phyloP scores from a whole-genome alignment of 2,329 filamentous ascomycete species.

The Cytospora piceae region DNA sequence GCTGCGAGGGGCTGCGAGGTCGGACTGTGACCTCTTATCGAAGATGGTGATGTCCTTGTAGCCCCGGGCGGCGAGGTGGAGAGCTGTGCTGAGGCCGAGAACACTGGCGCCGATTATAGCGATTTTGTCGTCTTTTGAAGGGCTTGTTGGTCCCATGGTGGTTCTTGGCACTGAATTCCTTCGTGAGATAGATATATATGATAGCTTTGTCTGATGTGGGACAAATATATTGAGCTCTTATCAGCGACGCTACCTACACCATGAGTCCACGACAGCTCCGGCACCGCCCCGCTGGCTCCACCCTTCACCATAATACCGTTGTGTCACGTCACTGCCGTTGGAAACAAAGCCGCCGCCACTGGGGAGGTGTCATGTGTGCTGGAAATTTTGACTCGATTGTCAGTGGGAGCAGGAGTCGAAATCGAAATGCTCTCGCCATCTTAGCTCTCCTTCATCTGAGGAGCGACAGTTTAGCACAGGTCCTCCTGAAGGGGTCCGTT shows the following conservation, averaged over 20 bases:
- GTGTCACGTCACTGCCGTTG: neutral
- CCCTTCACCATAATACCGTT: neutral
- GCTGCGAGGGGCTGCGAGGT: neutral
- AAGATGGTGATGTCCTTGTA: slow-evolving; percentile 53
- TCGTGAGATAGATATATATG: neutral
- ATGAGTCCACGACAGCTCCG: neutral
- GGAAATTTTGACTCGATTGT: too few species aligned
- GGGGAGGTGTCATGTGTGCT: too few species aligned
- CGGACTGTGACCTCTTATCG: slow-evolving; percentile 48
- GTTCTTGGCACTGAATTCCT: neutral
- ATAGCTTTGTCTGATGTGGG: neutral
- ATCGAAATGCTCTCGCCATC: too few species aligned
- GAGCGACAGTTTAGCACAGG: too few species aligned
- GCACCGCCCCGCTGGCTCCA: neutral
- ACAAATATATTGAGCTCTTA: too few species aligned
- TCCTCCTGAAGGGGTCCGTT: too few species aligned
- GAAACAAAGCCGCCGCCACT: too few species aligned
- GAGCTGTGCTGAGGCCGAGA: slow-evolving; percentile 48
- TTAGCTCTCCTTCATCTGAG: too few species aligned
- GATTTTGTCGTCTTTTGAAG: slow-evolving; percentile 35
- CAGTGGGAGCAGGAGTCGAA: too few species aligned
- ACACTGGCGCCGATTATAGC: slow-evolving; percentile 47
- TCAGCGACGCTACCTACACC: too few species aligned
- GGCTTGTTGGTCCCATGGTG: neutral
- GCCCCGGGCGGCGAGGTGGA: slow-evolving; percentile 48